These are phyloP conservation scores for Fonsecaea monophora DNA, from an alignment of 2,329 filamentous ascomycete species.

Conservation along the genomic window DNA sequence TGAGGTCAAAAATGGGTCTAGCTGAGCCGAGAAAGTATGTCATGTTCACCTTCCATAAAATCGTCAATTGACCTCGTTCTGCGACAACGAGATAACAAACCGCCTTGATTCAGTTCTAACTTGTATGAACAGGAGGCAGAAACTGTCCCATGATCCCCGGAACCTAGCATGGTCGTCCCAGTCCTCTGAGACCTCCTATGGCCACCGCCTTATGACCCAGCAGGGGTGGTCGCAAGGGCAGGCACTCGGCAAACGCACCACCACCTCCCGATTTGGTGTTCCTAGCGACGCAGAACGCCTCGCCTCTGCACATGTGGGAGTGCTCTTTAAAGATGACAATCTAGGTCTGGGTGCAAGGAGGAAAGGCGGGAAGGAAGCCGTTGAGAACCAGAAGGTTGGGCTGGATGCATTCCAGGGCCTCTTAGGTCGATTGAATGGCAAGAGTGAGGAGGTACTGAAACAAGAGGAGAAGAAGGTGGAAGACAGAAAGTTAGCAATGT, in stretches of 20 bases:
- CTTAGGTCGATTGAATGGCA: slow-evolving; percentile 87
- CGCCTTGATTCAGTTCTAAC: not conserved
- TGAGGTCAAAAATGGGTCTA: slow-evolving; percentile 26
- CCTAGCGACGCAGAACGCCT: slow-evolving; percentile 32
- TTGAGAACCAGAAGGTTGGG: slow-evolving; percentile 77
- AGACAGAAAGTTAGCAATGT: slow-evolving; percentile 74
- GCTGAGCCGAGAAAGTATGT: slow-evolving; percentile 36
- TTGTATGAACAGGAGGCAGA: slow-evolving; percentile 59
- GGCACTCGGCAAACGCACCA: slow-evolving; percentile 78
- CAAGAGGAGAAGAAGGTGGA: slow-evolving; percentile 72
- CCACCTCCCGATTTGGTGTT: slow-evolving; percentile 64
- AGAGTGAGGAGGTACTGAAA: slow-evolving; percentile 73
- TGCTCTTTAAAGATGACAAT: slow-evolving; percentile 80
- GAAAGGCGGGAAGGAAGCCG: slow-evolving; percentile 63
- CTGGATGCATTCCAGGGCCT: slow-evolving; percentile 86
- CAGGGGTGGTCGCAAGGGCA: slow-evolving; percentile 92
- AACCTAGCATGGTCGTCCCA: slow-evolving; percentile 90
- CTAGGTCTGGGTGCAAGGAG: slow-evolving; percentile 80
- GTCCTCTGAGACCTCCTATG: slow-evolving; percentile 78
- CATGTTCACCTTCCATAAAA: not conserved
- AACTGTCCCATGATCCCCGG: slow-evolving; percentile 90
- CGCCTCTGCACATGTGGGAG: slow-evolving; percentile 36
- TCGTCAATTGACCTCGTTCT: not conserved
- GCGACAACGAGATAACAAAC: not conserved
- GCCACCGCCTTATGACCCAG: slow-evolving; percentile 83